These are phyloP conservation scores for Leccinum variabile DNA, from an alignment of 1,284 basidiomycete species.

Conservation along the genomic window DNA sequence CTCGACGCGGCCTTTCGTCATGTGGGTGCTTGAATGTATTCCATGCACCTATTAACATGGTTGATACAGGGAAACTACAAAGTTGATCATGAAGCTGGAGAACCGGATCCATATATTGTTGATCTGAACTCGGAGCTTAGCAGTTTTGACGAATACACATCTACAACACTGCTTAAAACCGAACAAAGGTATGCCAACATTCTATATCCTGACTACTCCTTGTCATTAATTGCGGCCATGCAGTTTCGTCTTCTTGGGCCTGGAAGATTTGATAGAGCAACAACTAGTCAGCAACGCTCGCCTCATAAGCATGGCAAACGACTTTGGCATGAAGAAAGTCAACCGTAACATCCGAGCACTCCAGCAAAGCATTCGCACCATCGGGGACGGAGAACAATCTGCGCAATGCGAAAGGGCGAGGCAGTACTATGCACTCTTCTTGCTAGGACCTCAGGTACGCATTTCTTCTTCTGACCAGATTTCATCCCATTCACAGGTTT, in stretches of 20 bases:
- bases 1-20: constrained; percentile 76
- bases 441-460: constrained; percentile 69
- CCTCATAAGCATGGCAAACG: constrained; percentile 70
- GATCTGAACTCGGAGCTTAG: constrained; percentile 86
- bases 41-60: constrained; percentile 5
- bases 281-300: constrained; percentile 78
- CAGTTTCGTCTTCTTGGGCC: constrained; percentile 86
- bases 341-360: constrained; percentile 88
- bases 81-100: constrained; percentile 78
- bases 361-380: constrained; percentile 88
- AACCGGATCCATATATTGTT: constrained; percentile 88
- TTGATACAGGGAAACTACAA: constrained; percentile 74
- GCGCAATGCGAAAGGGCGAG: constrained; percentile 77
- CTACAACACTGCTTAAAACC: constrained; percentile 56
- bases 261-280: constrained; percentile 86
- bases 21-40: constrained; percentile 42
- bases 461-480: neutral
- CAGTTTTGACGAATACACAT: constrained; percentile 73
- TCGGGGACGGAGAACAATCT: constrained; percentile 59
- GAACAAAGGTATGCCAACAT: constrained; percentile 61
- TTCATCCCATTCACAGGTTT: constrained; percentile 2
- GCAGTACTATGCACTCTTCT: constrained; percentile 82
- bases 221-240: constrained; percentile 4
- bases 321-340: constrained; percentile 85
- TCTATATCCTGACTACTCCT: constrained; percentile 7